Base-by-base conservation (phyloP, 1,284 basidiomycete species). In the Schizophyllum commune region DNA sequence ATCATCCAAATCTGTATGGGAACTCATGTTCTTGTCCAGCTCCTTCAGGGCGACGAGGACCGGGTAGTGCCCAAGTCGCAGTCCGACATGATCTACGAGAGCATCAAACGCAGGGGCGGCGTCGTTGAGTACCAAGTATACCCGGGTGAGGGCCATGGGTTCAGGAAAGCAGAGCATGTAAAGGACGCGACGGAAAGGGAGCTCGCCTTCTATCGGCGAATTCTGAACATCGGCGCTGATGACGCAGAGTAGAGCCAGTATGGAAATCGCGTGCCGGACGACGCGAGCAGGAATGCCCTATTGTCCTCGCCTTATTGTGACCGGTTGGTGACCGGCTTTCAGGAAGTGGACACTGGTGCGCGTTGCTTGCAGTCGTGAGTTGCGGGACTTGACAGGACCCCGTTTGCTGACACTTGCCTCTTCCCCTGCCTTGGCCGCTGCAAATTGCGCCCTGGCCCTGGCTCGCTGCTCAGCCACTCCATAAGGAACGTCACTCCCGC, bases 21-120 rank as follows among this genome's bases (percentile, higher is more conserved):
- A 56, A 13, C 55, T 17, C 5, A 34, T 33, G 4, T 59, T 6
- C 52, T 62, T 32, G 39, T 47, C 22, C 62, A 84, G 82, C 74
- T 84, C 58, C 68, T 83, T 3, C 84, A 87, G 67, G 85, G 86
- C 7, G 72, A 76, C 2, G 67, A 73, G 0, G 86, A 88, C 65
- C 73, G 70, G 52, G 81, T 86, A 1, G 86, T 88, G 2, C 84
- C 84, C 0, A 79, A 80, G 54, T 75, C 73, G 13, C 83, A 85
- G 68, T 77, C 83, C 0, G 77, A 83, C 60, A 61, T 67, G 1
- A 82, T 83, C 53, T 70, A 78, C 55, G 65, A 78, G 1, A 73
- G 69, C 57, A 75, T 81, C 56, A 71, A 74, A 57, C 66, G 70
- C n/a, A 69, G 72, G 4, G 75, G 75, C n/a, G 80, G 80, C 11